These are phyloP conservation scores for Fusarium staphyleae DNA, from an alignment of 2,329 filamentous ascomycete genomes.

Conservation along the genomic window DNA sequence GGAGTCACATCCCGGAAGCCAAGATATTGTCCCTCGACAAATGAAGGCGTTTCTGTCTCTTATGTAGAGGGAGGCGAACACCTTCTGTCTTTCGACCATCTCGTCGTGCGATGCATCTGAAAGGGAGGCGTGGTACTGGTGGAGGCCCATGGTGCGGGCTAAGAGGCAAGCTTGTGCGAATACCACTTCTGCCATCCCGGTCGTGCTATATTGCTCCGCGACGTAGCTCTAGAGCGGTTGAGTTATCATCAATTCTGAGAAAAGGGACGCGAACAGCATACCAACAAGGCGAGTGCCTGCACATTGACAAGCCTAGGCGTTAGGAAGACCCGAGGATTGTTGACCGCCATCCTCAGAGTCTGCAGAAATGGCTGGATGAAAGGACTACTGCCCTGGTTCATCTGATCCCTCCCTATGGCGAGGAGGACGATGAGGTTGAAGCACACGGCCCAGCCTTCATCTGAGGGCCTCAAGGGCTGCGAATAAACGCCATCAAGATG, in stretches of 20 bases:
- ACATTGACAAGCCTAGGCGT: constrained; percentile 39
- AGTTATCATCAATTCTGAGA: background rate
- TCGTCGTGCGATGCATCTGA: constrained; percentile 14
- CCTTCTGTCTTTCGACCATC: constrained; percentile 31
- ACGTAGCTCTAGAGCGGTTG: constrained; percentile 29
- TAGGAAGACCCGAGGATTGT: constrained; percentile 38
- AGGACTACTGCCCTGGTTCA: constrained; percentile 32
- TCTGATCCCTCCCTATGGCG: constrained; percentile 36
- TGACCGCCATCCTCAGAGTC: constrained; percentile 38
- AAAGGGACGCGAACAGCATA: background rate
- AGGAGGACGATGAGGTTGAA: constrained; percentile 39
- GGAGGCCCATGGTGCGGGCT: constrained; percentile 40
- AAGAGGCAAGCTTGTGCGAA: constrained; percentile 40
- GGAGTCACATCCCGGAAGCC: constrained; percentile 32
- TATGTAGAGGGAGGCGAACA: constrained; percentile 38
- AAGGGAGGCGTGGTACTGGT: constrained; percentile 28
- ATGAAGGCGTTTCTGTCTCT: constrained; percentile 36
- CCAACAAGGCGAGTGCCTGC: constrained; percentile 38
- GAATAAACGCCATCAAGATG: constrained; percentile 39
- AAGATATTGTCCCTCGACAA: constrained; percentile 33
- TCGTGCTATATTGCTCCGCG: constrained; percentile 39
- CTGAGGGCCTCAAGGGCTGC: constrained; percentile 24
- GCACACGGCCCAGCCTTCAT: constrained; percentile 40
- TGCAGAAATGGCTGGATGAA: constrained; percentile 39
- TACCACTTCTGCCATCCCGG: constrained; percentile 34